Conservation (phyloP, 1,139 yeast genomes). For the Candida sp. region DNA sequence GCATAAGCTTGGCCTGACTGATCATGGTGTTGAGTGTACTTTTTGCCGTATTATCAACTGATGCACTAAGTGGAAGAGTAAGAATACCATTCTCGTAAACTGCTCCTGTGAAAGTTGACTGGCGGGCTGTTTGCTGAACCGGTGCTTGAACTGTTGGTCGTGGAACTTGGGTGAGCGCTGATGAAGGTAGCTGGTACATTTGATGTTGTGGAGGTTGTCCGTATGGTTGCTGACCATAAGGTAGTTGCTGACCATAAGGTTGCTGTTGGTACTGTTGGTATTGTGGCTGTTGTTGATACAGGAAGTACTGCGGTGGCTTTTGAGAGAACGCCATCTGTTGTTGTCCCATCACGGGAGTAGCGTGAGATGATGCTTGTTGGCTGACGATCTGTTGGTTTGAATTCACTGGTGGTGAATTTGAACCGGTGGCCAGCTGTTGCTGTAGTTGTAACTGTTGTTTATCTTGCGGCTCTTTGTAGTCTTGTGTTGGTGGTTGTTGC, state of each 20-base stretch:
- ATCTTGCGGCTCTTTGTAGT: too few relatives aligned
- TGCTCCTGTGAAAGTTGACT: background rate
- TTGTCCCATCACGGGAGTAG: too few relatives aligned
- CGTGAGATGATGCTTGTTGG: too few relatives aligned
- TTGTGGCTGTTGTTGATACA: background rate
- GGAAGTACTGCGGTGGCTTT: too few relatives aligned
- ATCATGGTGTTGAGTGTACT: background rate
- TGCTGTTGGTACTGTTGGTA: constrained; percentile 10
- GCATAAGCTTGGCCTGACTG: background rate
- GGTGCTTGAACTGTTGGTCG: background rate
- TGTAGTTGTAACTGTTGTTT: background rate
- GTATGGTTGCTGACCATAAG: background rate
- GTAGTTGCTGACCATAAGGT: constrained; percentile 12
- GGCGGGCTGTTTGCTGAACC: too few relatives aligned
- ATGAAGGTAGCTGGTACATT: background rate
- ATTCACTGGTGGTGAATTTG: too few relatives aligned
- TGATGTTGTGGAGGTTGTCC: background rate
- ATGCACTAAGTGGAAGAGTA: background rate
- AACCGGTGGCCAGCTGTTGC: too few relatives aligned
- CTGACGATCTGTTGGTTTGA: too few relatives aligned
- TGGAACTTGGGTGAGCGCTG: background rate
- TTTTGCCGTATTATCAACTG: background rate
- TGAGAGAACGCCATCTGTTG: too few relatives aligned
- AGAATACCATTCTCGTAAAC: constrained; percentile 17
- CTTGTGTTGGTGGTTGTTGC: background rate